Evolutionary conservation across 768 basidiomycete species (phyloP).

Genomic region (Agaricus subrufescens): DNA sequence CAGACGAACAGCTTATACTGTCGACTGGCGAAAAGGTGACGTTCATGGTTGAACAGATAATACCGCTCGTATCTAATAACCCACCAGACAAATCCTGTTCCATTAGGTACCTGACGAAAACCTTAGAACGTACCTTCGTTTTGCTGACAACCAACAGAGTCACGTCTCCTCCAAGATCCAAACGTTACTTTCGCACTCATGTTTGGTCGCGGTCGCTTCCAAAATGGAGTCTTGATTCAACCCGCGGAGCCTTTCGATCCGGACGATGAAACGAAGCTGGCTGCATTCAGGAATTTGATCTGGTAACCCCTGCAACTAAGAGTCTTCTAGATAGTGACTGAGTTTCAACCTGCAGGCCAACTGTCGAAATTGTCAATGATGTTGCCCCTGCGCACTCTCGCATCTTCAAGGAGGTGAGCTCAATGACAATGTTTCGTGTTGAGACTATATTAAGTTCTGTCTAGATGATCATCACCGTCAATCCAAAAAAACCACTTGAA

Average conservation of each 20-base stretch:
- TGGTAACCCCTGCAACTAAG: background rate
- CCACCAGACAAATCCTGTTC: constrained; percentile 6
- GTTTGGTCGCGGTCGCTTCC: constrained; percentile 36
- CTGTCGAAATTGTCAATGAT: constrained; percentile 31
- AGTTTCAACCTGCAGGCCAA: constrained; percentile 25
- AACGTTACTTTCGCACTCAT: constrained; percentile 27
- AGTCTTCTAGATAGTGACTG: background rate
- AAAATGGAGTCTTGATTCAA: constrained; percentile 35
- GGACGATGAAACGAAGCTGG: constrained; percentile 19
- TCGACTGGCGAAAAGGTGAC: constrained; percentile 28
- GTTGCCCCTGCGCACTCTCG: constrained; percentile 25
- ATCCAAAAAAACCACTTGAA: constrained; percentile 29
- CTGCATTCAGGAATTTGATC: constrained; percentile 24
- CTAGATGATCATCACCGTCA: constrained; percentile 38
- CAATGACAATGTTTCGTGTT: background rate
- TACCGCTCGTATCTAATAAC: no score
- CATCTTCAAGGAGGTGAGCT: constrained; percentile 38
- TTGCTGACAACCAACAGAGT: constrained; percentile 7
- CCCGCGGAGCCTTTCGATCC: constrained; percentile 29
- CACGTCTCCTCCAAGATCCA: constrained; percentile 28
- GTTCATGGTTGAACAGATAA: background rate
- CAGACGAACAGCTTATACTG: constrained; percentile 42
- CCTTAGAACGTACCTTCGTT: background rate
- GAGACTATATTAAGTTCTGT: background rate
- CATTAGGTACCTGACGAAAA: background rate